Evolutionary conservation across 2,329 filamentous ascomycete species (phyloP).

Genomic region (Phialemoniopsis sp.): DNA sequence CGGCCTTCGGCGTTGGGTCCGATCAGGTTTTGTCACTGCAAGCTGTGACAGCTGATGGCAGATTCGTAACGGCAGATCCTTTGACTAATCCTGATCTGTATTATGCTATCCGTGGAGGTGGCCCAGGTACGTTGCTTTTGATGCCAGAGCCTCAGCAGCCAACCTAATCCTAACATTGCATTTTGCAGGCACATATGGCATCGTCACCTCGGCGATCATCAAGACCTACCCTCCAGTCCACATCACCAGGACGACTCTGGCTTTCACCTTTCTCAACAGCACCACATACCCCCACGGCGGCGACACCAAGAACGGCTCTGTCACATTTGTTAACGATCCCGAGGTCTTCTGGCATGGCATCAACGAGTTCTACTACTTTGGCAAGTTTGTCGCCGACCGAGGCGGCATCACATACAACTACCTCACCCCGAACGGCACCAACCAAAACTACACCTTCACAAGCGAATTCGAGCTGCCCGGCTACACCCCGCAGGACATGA

Average conservation of each 20-base stretch:
- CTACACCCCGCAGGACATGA: constrained; percentile 14
- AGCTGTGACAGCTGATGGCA: constrained; percentile 41
- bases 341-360: constrained; percentile 24
- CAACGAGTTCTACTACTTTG: constrained; percentile 24
- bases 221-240: constrained; percentile 8
- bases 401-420: constrained; percentile 29
- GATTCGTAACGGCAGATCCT: constrained; percentile 37
- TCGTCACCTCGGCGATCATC: constrained; percentile 11
- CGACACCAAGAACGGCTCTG: not conserved
- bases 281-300: not conserved
- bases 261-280: constrained; percentile 1
- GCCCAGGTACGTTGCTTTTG: constrained; percentile 28
- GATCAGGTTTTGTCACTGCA: constrained; percentile 44
- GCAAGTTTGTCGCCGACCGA: constrained; percentile 24
- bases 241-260: constrained; percentile 5
- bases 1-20: constrained; percentile 42
- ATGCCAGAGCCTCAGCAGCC: no score
- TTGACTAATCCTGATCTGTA: constrained; percentile 47
- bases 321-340: not conserved
- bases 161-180: no score
- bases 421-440: constrained; percentile 15
- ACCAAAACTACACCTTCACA: constrained; percentile 22
- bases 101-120: constrained; percentile 51
- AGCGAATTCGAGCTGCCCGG: constrained; percentile 26
- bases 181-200: constrained; percentile 6